Evolutionary conservation across 2,329 filamentous ascomycete genomes (phyloP).

Genomic region (Apiospora koreana): DNA sequence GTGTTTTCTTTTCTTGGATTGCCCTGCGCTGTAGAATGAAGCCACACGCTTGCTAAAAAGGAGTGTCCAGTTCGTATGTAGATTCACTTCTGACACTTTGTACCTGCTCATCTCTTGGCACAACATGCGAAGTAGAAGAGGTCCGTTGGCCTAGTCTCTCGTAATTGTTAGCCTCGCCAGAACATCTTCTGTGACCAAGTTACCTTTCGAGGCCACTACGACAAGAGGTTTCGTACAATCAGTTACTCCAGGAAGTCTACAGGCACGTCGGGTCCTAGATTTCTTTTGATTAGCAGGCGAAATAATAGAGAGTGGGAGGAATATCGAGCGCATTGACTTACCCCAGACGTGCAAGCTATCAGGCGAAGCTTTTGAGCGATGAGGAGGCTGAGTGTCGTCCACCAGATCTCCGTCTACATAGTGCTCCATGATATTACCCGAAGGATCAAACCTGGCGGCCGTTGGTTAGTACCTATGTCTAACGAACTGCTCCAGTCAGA

Average conservation of each 20-base stretch:
- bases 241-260: conserved; percentile 24
- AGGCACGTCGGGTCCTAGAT: conserved; percentile 24
- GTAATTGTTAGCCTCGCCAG: background rate
- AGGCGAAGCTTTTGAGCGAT: conserved; percentile 40
- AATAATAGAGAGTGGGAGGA: background rate
- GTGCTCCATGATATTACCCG: conserved; percentile 66
- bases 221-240: background rate
- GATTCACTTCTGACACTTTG: background rate
- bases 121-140: background rate
- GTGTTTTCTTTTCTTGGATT: background rate
- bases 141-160: background rate
- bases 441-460: conserved; percentile 56
- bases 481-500: background rate
- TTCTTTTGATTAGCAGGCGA: background rate
- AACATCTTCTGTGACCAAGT: background rate
- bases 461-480: background rate
- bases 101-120: background rate
- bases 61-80: background rate
- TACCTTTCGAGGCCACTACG: no score
- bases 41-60: background rate
- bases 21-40: background rate
- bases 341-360: conserved; percentile 50
- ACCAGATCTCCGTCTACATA: conserved; percentile 72
- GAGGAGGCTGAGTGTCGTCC: conserved; percentile 51
- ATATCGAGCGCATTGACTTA: conserved; percentile 19